A percentile compares a stretch with the other conserved stretches of the same genome.
phyloP scores from a whole-genome alignment of 129 eudicot species.

The Flaveria robusta region DNA sequence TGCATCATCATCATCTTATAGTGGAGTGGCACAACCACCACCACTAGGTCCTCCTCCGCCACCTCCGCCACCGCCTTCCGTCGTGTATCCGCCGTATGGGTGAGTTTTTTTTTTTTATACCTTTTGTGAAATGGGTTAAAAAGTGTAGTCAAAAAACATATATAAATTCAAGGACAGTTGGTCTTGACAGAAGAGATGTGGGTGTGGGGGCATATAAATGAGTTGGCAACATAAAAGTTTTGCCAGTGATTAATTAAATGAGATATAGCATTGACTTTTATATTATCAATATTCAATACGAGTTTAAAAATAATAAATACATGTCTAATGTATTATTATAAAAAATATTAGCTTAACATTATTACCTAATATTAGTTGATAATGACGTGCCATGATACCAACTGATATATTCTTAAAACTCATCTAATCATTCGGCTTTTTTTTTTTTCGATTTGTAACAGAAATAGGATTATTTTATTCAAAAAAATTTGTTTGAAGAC shows the following conservation, averaged over 20 bases:
- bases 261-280: constrained; percentile 37
- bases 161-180: constrained; percentile 37
- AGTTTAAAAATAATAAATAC: not conserved
- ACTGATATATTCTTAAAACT: not conserved
- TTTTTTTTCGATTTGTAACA: not conserved
- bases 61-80: constrained; percentile 67
- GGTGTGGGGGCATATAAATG: constrained; percentile 46
- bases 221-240: constrained; percentile 39
- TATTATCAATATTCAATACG: not conserved
- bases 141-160: constrained; percentile 38
- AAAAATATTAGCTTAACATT: not conserved
- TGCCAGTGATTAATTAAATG: constrained; percentile 26
- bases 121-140: constrained; percentile 15
- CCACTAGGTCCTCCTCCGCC: constrained; percentile 56
- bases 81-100: constrained; percentile 92
- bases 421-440: not conserved
- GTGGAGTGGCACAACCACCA: constrained; percentile 55
- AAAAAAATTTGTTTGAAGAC: not conserved
- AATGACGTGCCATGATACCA: not conserved
- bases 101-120: constrained; percentile 32
- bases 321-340: not conserved
- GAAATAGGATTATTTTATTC: not conserved
- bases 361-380: not conserved
- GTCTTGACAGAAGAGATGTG: constrained; percentile 41
- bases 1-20: constrained; percentile 60